Evolutionary conservation across 2,329 filamentous ascomycete genomes (phyloP).

Genomic region (Epichloe sylvatica): DNA sequence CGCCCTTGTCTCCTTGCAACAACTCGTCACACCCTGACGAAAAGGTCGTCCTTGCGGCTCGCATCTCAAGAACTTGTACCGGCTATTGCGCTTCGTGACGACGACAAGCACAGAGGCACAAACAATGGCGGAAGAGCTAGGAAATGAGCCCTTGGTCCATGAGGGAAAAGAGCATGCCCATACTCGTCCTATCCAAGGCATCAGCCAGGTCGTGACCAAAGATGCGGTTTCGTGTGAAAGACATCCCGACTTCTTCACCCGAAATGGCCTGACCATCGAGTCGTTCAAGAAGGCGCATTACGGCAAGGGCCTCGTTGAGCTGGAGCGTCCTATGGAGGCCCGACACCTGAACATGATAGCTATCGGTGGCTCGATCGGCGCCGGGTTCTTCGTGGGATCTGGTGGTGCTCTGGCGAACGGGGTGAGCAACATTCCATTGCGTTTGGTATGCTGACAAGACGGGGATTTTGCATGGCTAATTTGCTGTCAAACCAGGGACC

Average conservation of each 20-base stretch:
- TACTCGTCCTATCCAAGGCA: conserved; percentile 3
- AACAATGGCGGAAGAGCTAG: background rate
- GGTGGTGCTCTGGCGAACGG: conserved; percentile 35
- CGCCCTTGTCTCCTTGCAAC: background rate
- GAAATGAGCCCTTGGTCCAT: background rate
- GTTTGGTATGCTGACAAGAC: background rate
- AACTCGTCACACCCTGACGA: background rate
- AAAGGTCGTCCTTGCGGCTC: background rate
- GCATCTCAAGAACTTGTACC: background rate
- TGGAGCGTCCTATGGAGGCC: conserved; percentile 33
- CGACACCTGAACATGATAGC: conserved; percentile 47
- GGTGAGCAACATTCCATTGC: conserved; percentile 15
- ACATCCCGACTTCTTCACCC: conserved; percentile 20
- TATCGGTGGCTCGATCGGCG: conserved; percentile 37
- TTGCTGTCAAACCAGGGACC: conserved; percentile 19
- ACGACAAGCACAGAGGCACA: background rate
- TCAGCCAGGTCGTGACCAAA: conserved; percentile 9
- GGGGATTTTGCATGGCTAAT: background rate
- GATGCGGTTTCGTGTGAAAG: conserved; percentile 8
- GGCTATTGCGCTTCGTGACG: background rate
- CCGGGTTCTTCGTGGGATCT: conserved; percentile 48
- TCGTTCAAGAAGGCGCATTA: conserved; percentile 25
- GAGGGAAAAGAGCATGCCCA: conserved; percentile 1
- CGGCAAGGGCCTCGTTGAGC: conserved; percentile 20
- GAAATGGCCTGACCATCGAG: conserved; percentile 23